phyloP scores from a whole-genome alignment of 148 eudicot genomes.

The Agrostemma githago region DNA sequence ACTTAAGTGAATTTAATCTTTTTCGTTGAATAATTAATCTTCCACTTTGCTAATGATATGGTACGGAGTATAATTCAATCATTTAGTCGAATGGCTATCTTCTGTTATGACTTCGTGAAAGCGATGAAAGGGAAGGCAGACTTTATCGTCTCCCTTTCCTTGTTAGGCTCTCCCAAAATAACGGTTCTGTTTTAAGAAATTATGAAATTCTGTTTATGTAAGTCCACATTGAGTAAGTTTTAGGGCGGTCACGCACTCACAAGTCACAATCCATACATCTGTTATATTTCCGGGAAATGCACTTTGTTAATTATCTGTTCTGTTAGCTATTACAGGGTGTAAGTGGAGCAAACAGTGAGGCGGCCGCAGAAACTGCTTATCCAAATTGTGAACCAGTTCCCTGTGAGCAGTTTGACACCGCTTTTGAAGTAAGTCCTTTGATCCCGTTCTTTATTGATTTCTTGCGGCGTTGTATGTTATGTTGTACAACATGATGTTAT shows the following conservation, averaged over 20 bases:
- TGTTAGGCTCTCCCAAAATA: neutral
- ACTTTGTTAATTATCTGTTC: slow-evolving; percentile 1
- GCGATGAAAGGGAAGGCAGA: neutral
- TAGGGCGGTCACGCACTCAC: too few species aligned
- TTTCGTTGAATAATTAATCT: neutral
- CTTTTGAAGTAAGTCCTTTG: slow-evolving; percentile 49
- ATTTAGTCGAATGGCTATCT: neutral
- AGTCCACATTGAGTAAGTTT: too few species aligned
- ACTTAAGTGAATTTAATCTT: neutral
- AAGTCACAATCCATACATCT: neutral
- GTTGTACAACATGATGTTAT: neutral
- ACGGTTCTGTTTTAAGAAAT: too few species aligned
- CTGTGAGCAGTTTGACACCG: slow-evolving; percentile 78
- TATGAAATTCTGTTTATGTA: too few species aligned
- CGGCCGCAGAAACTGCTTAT: slow-evolving; percentile 71
- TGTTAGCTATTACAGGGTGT: slow-evolving; percentile 45
- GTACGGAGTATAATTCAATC: neutral
- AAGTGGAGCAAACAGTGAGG: slow-evolving; percentile 73
- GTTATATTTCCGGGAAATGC: neutral
- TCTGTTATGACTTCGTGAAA: neutral
- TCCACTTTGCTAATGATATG: neutral
- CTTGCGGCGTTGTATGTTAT: slow-evolving; percentile 6
- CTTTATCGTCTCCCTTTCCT: neutral
- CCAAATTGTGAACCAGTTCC: slow-evolving; percentile 75
- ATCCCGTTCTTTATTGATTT: slow-evolving; percentile 4